Evolutionary conservation across 2,329 filamentous ascomycete genomes (phyloP).

Genomic region (Dothistroma pini): DNA sequence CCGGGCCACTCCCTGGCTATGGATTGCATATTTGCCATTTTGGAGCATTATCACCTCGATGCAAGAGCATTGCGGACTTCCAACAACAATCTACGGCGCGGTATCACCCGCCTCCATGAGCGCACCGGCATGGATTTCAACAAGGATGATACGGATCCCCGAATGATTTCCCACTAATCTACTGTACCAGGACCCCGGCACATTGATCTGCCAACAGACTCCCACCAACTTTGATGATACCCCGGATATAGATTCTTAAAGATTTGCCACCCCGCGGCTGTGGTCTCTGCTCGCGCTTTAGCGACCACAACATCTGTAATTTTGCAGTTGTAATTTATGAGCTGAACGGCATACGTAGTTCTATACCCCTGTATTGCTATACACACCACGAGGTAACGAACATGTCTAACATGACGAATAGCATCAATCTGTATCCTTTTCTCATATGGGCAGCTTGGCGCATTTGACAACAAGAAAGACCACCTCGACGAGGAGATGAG

Average conservation of each 20-base stretch:
- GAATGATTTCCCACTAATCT: background rate
- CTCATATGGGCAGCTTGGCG: background rate
- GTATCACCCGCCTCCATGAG: background rate
- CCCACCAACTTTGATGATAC: background rate
- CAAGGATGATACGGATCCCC: background rate
- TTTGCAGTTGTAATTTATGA: background rate
- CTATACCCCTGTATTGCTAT: constrained; percentile 13
- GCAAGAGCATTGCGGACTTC: background rate
- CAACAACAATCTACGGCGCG: background rate
- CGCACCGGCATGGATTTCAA: background rate
- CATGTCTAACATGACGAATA: background rate
- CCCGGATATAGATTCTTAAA: background rate
- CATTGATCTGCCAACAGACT: background rate
- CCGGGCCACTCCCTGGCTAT: too few relatives aligned
- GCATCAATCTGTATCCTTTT: background rate
- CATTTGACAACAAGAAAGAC: background rate
- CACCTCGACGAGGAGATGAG: background rate
- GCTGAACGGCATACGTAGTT: background rate
- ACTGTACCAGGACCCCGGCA: background rate
- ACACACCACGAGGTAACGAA: constrained; percentile 1
- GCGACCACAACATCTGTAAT: background rate
- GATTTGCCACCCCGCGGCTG: background rate
- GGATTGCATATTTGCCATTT: too few relatives aligned
- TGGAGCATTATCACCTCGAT: background rate
- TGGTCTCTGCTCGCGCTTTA: background rate